phyloP scores from a whole-genome alignment of 805 yeast species.

The Suhomyces kilbournensis region DNA sequence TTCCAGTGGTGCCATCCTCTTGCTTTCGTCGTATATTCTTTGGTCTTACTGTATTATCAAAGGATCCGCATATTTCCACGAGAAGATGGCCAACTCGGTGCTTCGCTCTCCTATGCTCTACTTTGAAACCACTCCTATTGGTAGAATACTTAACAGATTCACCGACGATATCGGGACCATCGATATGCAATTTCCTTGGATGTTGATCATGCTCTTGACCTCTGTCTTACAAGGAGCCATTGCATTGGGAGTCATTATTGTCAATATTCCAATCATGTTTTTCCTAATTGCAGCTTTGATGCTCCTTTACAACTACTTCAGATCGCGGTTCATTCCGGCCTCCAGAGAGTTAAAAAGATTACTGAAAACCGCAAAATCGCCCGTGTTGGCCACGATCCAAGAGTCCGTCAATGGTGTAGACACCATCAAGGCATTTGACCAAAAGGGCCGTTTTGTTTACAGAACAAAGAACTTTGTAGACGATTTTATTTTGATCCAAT shows the following conservation, averaged over 20 bases:
- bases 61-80: slow-evolving; percentile 56
- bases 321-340: slow-evolving; percentile 62
- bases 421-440: slow-evolving; percentile 77
- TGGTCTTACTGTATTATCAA: slow-evolving; percentile 53
- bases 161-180: slow-evolving; percentile 53
- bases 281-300: slow-evolving; percentile 46
- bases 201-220: slow-evolving; percentile 45
- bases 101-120: slow-evolving; percentile 61
- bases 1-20: slow-evolving; percentile 46
- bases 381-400: slow-evolving; percentile 78
- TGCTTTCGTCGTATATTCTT: slow-evolving; percentile 46
- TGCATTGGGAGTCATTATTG: slow-evolving; percentile 51
- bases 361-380: slow-evolving; percentile 65
- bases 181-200: slow-evolving; percentile 52
- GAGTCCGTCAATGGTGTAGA: slow-evolving; percentile 76
- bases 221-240: slow-evolving; percentile 44
- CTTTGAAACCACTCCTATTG: slow-evolving; percentile 68
- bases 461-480: slow-evolving; percentile 53
- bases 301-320: slow-evolving; percentile 65
- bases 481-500: slow-evolving; percentile 39
- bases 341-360: slow-evolving; percentile 79
- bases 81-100: slow-evolving; percentile 52
- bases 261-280: slow-evolving; percentile 53
- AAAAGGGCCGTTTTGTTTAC: slow-evolving; percentile 56
- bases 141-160: slow-evolving; percentile 63